phyloP scores from a whole-genome alignment of 2,329 filamentous ascomycete species.

The Fusarium dlaminii region DNA sequence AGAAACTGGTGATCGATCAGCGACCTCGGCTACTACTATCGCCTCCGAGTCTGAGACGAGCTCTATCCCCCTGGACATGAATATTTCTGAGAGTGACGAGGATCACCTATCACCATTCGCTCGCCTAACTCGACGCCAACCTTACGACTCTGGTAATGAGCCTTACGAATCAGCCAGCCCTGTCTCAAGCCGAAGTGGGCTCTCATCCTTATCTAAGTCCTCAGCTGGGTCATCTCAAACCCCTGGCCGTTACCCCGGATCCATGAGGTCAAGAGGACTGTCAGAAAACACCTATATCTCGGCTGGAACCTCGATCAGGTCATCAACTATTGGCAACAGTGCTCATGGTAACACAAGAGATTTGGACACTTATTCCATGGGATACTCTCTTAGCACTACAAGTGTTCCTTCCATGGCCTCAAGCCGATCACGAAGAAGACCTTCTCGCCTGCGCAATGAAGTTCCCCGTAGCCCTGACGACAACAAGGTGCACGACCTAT shows the following conservation, averaged over 20 bases:
- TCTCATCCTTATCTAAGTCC: constrained; percentile 67
- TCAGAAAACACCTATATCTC: constrained; percentile 76
- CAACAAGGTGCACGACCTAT: constrained; percentile 77
- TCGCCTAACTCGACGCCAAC: constrained; percentile 77
- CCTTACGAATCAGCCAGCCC: constrained; percentile 74
- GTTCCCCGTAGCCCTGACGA: constrained; percentile 81
- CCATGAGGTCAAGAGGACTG: constrained; percentile 62
- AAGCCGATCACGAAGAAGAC: constrained; percentile 56
- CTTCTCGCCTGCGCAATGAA: constrained; percentile 83
- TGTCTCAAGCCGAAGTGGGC: constrained; percentile 67
- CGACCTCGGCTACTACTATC: constrained; percentile 58
- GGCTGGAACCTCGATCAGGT: constrained; percentile 62
- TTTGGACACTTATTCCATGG: constrained; percentile 65
- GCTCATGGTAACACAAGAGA: constrained; percentile 38
- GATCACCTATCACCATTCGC: constrained; percentile 80
- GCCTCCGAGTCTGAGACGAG: constrained; percentile 64
- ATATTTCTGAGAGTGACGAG: constrained; percentile 78
- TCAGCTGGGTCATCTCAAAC: constrained; percentile 66
- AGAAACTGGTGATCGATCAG: constrained; percentile 67
- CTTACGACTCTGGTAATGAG: constrained; percentile 67
- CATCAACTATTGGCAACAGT: constrained; percentile 45
- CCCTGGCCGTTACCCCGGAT: constrained; percentile 59
- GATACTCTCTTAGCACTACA: constrained; percentile 50
- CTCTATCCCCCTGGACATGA: constrained; percentile 65
- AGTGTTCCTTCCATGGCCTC: constrained; percentile 58